These are phyloP conservation scores for Mucor velutinosus DNA, from an alignment of 371 early-diverging fungal species.

Conservation along the genomic window DNA sequence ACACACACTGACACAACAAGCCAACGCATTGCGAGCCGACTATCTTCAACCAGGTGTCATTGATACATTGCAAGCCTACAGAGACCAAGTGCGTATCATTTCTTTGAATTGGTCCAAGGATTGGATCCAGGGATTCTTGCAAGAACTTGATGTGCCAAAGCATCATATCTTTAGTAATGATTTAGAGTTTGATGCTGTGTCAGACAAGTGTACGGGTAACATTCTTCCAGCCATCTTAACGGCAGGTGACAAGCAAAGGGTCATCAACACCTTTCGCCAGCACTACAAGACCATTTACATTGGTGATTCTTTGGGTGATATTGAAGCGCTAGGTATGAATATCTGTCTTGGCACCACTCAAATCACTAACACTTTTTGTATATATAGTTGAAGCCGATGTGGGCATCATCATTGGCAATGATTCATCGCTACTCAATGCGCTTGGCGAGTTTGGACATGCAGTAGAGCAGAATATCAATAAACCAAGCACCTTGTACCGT, in stretches of 20 bases:
- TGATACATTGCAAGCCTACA: conserved; percentile 8
- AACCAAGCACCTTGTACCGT: conserved; percentile 6
- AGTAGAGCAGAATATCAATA: conserved; percentile 13
- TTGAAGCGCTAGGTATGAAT: conserved; percentile 35
- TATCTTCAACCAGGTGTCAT: conserved; percentile 24
- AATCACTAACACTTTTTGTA: background rate
- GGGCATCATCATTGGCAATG: conserved; percentile 57
- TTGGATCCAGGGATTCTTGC: conserved; percentile 44
- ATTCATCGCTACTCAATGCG: conserved; percentile 31
- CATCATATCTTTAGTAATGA: conserved; percentile 41
- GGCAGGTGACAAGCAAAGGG: conserved; percentile 31
- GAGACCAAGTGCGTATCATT: conserved; percentile 24
- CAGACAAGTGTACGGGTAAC: conserved; percentile 28
- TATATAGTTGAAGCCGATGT: conserved; percentile 46
- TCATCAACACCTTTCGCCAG: conserved; percentile 14
- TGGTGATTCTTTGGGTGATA: conserved; percentile 48
- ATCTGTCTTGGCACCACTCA: too few species aligned
- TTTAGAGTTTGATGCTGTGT: conserved; percentile 19
- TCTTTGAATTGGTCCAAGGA: conserved; percentile 54
- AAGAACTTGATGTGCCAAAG: conserved; percentile 10
- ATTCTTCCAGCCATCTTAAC: conserved; percentile 34
- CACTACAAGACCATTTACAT: conserved; percentile 18
- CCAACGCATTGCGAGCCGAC: background rate
- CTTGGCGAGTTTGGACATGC: conserved; percentile 6
- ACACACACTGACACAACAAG: conserved; percentile 17